Evolutionary conservation across 768 basidiomycete genomes (phyloP), one percentile per base, ranked within the genome.

Genomic region (Epithele typhae): DNA sequence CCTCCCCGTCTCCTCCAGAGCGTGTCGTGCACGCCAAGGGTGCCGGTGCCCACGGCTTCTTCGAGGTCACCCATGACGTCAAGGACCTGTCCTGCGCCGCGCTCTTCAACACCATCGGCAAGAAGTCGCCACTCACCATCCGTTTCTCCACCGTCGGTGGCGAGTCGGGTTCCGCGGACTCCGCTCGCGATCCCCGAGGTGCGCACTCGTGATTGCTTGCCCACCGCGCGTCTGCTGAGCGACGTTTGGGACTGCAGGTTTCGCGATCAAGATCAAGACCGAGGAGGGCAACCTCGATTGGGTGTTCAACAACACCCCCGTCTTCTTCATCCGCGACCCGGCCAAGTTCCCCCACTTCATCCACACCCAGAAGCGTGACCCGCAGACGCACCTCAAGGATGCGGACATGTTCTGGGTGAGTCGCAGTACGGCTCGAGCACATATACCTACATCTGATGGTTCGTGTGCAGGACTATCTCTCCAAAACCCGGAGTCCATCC

Each of bases 141-240:
- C 84, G 95, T 37, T 97, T 96, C 79, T 92, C 90, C 37, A 98
- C 95, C 12, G 95, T 97, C 43, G 84, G 84, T 53, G 94, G 94
- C 43, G 88, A 91, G 56, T 72, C 75, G 30, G 94, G 94, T 14
- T 90, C 87, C 40, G 83, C 93, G 15, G 94, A 97, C 58, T 87
- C 82, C n/a, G 87, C 88, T 47, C 85, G 93, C 51, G 93, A 97
- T 58, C 91, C 92, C 21, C 84, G 92, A 53, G 61, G 62, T 63
- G 18, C 12, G 58, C 52, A 15, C 3, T 21, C 17, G 14, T 24
- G 21, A 8, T n/a, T 36, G 15, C 35, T 8, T 36, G 17, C 17
- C 27, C 14, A 38, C 14, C 12, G 19, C 15, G 24, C 21, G 1
- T 36, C 12, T 32, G 32, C 6, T n/a, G 1, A 4, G 3, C 27